Conservation (phyloP, 176 grass and related monocot genomes). For the Cenchrus purpureus region DNA sequence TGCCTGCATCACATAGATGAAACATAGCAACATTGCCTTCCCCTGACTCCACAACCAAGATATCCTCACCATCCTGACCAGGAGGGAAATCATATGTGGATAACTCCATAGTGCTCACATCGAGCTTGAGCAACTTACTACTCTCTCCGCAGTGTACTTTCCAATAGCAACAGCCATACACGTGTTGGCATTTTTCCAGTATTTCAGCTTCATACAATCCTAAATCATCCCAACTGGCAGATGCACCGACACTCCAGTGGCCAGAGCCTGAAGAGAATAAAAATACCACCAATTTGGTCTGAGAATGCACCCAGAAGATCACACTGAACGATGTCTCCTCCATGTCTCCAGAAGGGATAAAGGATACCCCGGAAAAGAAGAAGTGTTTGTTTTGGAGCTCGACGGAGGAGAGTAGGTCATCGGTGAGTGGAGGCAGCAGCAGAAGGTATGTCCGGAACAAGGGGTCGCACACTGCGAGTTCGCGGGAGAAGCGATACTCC, state of each 20-base stretch:
- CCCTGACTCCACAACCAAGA: conserved; percentile 14
- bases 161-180: conserved; percentile 8
- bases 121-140: conserved; percentile 5
- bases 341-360: background rate
- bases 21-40: conserved; percentile 2
- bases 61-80: fast-evolving
- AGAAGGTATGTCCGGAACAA: background rate
- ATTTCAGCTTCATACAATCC: background rate
- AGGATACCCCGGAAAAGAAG: too few relatives aligned
- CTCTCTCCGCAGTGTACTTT: background rate
- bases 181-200: background rate
- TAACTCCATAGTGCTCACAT: conserved; percentile 20
- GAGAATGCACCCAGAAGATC: background rate
- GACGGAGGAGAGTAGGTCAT: conserved; percentile 9
- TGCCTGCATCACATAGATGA: too few relatives aligned
- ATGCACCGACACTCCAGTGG: background rate
- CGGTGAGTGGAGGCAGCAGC: conserved; percentile 27
- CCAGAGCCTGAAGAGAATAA: background rate
- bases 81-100: background rate
- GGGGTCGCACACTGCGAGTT: conserved; percentile 29
- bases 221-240: background rate
- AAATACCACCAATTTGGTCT: background rate
- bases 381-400: background rate
- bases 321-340: conserved; percentile 14
- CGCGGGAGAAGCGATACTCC: too few relatives aligned